Evolutionary conservation across 2,329 filamentous ascomycete genomes (phyloP).

Genomic region (Leptodontidium sp.): DNA sequence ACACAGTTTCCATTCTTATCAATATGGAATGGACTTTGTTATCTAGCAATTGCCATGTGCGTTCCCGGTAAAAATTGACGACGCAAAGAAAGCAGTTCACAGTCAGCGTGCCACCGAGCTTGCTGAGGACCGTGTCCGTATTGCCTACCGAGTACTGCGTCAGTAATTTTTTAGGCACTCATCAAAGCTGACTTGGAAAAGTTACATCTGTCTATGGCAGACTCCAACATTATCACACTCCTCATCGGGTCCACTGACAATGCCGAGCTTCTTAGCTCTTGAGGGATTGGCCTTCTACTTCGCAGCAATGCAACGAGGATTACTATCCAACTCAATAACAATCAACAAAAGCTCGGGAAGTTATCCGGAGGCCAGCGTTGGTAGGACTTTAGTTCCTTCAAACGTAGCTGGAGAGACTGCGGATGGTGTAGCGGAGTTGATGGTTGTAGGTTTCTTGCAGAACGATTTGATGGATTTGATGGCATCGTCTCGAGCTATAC

Average conservation of each 20-base stretch:
- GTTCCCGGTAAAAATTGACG: slow-evolving; percentile 2
- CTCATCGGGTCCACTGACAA: neutral
- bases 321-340: neutral
- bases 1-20: no score
- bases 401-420: neutral
- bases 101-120: slow-evolving; percentile 3
- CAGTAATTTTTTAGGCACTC: neutral
- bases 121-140: neutral
- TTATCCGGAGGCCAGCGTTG: neutral
- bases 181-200: neutral
- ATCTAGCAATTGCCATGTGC: neutral
- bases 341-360: neutral
- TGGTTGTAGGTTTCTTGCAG: neutral
- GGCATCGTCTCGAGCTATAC: neutral
- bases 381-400: neutral
- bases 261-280: neutral
- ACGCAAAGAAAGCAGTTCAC: slow-evolving; percentile 1
- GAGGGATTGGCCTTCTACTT: neutral
- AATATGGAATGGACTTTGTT: no score
- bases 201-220: slow-evolving; percentile 7
- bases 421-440: slow-evolving; percentile 1
- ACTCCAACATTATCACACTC: slow-evolving; percentile 8
- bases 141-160: neutral
- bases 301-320: neutral
- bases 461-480: slow-evolving; percentile 9